Evolutionary conservation across 495 filamentous ascomycete genomes (phyloP).

Genomic region (Aspergillus hancockii): DNA sequence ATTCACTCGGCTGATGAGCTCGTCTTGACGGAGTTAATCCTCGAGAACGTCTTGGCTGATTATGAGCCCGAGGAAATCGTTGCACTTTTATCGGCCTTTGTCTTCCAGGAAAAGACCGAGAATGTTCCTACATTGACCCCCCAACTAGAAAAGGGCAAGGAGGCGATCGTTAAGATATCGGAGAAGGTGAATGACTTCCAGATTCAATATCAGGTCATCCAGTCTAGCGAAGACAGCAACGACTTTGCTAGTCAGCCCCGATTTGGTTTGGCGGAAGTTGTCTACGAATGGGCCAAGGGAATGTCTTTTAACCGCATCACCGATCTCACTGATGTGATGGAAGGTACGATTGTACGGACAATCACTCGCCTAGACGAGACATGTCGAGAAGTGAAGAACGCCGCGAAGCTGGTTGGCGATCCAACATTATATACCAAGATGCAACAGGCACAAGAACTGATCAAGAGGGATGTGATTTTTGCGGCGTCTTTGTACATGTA

Average conservation of each 20-base stretch:
- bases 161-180: slow-evolving; percentile 82
- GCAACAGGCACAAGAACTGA: slow-evolving; percentile 93
- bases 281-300: slow-evolving; percentile 96
- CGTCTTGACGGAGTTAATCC: slow-evolving; percentile 92
- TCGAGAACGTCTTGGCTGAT: slow-evolving; percentile 93
- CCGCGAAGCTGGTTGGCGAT: slow-evolving; percentile 94
- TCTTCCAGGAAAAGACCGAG: slow-evolving; percentile 98
- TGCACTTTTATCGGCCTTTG: slow-evolving; percentile 88
- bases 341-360: slow-evolving; percentile 92
- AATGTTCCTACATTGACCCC: slow-evolving; percentile 79
- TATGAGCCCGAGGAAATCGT: slow-evolving; percentile 97
- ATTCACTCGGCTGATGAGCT: slow-evolving; percentile 97
- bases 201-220: slow-evolving; percentile 84
- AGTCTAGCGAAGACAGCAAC: slow-evolving; percentile 83
- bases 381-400: slow-evolving; percentile 95
- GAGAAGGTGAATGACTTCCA: slow-evolving; percentile 90
- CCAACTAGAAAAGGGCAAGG: slow-evolving; percentile 78
- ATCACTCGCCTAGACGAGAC: slow-evolving; percentile 94
- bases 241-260: slow-evolving; percentile 85
- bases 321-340: slow-evolving; percentile 92
- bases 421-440: slow-evolving; percentile 92
- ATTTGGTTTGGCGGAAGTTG: slow-evolving; percentile 94
- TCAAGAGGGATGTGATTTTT: slow-evolving; percentile 92
- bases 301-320: slow-evolving; percentile 99
- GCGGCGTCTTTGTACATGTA: slow-evolving; percentile 84